Conservation (phyloP, 2,329 filamentous ascomycete species). For the Cordyceps farinosa region DNA sequence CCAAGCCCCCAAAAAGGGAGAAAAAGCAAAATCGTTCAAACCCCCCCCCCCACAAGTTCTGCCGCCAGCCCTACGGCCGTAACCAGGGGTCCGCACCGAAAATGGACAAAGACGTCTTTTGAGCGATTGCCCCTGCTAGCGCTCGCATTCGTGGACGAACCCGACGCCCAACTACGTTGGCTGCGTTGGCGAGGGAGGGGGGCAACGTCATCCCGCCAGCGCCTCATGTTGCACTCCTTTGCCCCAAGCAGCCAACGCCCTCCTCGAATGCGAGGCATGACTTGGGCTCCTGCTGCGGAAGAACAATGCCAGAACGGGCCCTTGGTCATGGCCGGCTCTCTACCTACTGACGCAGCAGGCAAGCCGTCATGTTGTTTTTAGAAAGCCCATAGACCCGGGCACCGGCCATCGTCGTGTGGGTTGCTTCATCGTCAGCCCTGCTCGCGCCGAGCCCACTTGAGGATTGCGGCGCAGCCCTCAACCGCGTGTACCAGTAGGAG, state of each 20-base stretch:
- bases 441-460: too few species aligned
- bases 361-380: too few species aligned
- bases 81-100: not conserved
- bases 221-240: not conserved
- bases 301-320: too few species aligned
- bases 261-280: not conserved
- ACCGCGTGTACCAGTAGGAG: too few species aligned
- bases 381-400: too few species aligned
- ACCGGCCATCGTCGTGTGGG: too few species aligned
- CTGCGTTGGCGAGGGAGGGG: not conserved
- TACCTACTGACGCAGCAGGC: too few species aligned
- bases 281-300: not conserved
- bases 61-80: not conserved
- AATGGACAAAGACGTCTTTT: not conserved
- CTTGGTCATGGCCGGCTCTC: too few species aligned
- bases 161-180: not conserved
- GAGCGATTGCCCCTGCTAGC: not conserved
- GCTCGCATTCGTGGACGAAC: conserved; percentile 5
- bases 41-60: not conserved
- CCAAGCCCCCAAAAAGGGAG: too few species aligned
- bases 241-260: not conserved
- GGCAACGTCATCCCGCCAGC: not conserved
- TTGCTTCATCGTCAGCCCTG: too few species aligned
- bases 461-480: too few species aligned
- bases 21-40: too few species aligned